These are phyloP conservation scores for Scedosporium minutisporum DNA, from an alignment of 2,329 filamentous ascomycete species.

Conservation along the genomic window DNA sequence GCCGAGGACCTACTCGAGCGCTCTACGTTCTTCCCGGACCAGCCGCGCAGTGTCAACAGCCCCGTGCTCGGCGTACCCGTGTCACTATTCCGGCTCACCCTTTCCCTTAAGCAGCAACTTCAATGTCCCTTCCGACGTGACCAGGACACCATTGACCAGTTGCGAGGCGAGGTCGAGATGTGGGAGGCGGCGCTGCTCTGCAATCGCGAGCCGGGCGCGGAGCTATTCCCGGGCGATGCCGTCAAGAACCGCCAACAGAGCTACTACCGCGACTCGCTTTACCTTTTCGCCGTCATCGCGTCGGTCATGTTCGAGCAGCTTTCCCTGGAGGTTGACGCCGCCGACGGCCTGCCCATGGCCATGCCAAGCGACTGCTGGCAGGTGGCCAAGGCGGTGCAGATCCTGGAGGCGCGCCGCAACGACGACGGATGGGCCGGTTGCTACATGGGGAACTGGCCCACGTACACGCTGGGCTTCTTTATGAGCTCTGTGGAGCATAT, in stretches of 20 bases:
- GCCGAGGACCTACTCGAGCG: slow-evolving; percentile 11
- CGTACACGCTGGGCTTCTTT: slow-evolving; percentile 14
- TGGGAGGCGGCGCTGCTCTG: slow-evolving; percentile 1
- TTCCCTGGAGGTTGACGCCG: background rate
- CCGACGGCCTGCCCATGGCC: background rate
- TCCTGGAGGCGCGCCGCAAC: slow-evolving; percentile 9
- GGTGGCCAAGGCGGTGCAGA: slow-evolving; percentile 7
- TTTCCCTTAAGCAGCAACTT: slow-evolving; percentile 10
- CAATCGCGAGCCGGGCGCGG: background rate
- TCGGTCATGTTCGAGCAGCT: slow-evolving; percentile 14
- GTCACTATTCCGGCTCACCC: slow-evolving; percentile 10
- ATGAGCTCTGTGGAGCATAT: slow-evolving; percentile 11
- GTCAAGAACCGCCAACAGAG: background rate
- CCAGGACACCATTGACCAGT: background rate
- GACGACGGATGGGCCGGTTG: slow-evolving; percentile 14
- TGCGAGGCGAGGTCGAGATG: background rate
- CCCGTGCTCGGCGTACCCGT: slow-evolving; percentile 15
- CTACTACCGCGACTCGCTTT: slow-evolving; percentile 12
- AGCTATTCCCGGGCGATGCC: background rate
- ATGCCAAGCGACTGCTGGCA: slow-evolving; percentile 11
- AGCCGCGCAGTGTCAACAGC: slow-evolving; percentile 11
- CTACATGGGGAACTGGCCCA: slow-evolving; percentile 18
- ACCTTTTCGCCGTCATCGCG: slow-evolving; percentile 11
- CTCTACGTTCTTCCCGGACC: slow-evolving; percentile 9
- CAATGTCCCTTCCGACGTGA: background rate